Evolutionary conservation across 108 stramenopile genomes (phyloP), one percentile per base, ranked within the genome.

Genomic region (Skeletonema costatum): DNA sequence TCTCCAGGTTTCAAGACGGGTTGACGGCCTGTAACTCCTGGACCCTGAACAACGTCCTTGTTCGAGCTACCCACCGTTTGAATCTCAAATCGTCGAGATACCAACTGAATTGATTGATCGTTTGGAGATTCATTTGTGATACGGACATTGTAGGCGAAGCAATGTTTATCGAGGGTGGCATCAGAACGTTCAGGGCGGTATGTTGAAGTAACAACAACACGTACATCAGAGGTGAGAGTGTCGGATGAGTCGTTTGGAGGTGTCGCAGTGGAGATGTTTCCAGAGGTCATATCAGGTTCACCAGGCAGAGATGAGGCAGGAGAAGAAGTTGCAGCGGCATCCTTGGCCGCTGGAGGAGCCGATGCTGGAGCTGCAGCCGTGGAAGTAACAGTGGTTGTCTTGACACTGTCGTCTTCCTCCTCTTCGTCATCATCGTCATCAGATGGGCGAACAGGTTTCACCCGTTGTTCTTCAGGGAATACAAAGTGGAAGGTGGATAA

Each of bases 1-100:
- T 96, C 93, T 11, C 97, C 97, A 25, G 97, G 94, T 74, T 95
- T 94, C 33, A 97, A 82, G n/a, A 95, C 88, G 2, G 95, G 97
- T 61, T 97, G 93, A 13, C 92, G 82, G 17, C 97, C 97, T 1
- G 93, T 94, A 13, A 97, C 95, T 29, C 94, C 95, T 0, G 93
- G 90, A 31, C 97, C 95, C 75, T 95, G 91, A 13, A 96, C 93
- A 36, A 96, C 92, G 73, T 96, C 94, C 77, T 93, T 97, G 75
- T 80, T 89, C 44, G 71, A 75, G 60, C 86, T 86, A 5, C 93
- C 92, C 65, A 96, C 80, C 9, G 91, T 93, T 73, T 96, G 93
- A 72, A 97, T 96, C 76, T 97, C 94, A 77, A 96, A 97, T 36
- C 89, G 83, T 58, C 97, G 85, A 17, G 91, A 90, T n/a, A 94